These are phyloP conservation scores for Boehmeria nivea DNA, from an alignment of 306 rosid genomes.

Conservation along the genomic window DNA sequence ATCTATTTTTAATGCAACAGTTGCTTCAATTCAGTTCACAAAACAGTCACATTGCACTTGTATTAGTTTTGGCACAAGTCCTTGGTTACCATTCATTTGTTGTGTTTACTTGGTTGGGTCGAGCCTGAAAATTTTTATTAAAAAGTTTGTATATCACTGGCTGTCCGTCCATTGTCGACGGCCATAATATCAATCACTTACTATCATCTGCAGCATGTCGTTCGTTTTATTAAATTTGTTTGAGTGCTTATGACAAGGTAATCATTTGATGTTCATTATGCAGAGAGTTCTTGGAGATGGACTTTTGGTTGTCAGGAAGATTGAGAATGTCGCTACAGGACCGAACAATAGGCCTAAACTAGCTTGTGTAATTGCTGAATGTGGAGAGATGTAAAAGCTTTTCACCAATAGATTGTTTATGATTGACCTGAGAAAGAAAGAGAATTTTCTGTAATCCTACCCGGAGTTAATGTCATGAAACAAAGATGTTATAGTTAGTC, in stretches of 20 bases:
- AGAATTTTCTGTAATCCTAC: background rate
- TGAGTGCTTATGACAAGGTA: background rate
- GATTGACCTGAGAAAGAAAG: background rate
- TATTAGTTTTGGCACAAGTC: no score
- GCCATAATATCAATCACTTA: no score
- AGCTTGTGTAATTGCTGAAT: slow-evolving; percentile 76
- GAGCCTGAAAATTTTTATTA: no score
- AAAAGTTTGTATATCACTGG: no score
- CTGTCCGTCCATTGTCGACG: no score
- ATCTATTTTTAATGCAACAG: no score
- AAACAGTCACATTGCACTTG: no score
- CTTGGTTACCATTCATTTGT: no score
- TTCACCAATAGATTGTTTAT: background rate
- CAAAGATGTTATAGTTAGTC: background rate
- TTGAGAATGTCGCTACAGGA: slow-evolving; percentile 94
- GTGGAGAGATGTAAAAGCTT: slow-evolving; percentile 80
- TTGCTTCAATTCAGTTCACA: no score
- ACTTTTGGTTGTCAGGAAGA: slow-evolving; percentile 91
- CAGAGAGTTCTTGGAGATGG: slow-evolving; percentile 99
- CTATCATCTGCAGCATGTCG: no score
- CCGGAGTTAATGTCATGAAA: background rate
- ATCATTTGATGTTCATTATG: slow-evolving; percentile 14
- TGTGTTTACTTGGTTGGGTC: no score
- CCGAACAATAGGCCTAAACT: slow-evolving; percentile 87
- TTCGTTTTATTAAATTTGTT: background rate